Conservation (phyloP, 441 rosid genomes). For the Metrosideros polymorpha region DNA sequence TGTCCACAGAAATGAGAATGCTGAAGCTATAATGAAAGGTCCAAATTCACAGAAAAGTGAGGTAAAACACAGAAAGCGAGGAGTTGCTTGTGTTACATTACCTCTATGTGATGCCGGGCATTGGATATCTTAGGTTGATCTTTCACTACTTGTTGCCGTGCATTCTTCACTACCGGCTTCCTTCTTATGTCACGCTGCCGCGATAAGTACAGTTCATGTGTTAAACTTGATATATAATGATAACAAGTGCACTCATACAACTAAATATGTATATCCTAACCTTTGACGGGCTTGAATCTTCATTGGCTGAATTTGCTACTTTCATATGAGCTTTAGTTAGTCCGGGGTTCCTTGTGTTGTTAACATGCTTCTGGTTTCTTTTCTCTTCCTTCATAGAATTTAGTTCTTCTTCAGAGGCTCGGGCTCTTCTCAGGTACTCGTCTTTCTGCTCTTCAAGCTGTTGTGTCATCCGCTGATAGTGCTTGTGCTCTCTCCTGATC, state of each 20-base stretch:
- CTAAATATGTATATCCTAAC: neutral
- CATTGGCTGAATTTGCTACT: conserved; percentile 1
- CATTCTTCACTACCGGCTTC: neutral
- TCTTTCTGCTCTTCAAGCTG: conserved; percentile 40
- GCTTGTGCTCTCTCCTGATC: conserved; percentile 28
- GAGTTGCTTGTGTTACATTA: neutral
- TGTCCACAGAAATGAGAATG: neutral
- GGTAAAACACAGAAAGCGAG: neutral
- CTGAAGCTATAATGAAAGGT: neutral
- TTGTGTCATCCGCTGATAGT: conserved; percentile 24
- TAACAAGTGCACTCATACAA: neutral
- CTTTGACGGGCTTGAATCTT: neutral
- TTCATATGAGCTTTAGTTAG: conserved; percentile 8
- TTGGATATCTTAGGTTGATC: neutral
- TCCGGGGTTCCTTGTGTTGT: neutral
- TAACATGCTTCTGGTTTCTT: conserved; percentile 14
- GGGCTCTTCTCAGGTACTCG: conserved; percentile 13
- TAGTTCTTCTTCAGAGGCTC: conserved; percentile 33
- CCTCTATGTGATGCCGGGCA: neutral
- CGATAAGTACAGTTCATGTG: neutral
- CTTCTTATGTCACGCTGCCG: neutral
- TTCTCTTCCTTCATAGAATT: conserved; percentile 24
- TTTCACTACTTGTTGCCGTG: neutral
- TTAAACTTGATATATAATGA: neutral
- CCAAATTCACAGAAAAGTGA: neutral